Conservation (phyloP, 352 stramenopile species). For the Phytophthora boehmeriae region DNA sequence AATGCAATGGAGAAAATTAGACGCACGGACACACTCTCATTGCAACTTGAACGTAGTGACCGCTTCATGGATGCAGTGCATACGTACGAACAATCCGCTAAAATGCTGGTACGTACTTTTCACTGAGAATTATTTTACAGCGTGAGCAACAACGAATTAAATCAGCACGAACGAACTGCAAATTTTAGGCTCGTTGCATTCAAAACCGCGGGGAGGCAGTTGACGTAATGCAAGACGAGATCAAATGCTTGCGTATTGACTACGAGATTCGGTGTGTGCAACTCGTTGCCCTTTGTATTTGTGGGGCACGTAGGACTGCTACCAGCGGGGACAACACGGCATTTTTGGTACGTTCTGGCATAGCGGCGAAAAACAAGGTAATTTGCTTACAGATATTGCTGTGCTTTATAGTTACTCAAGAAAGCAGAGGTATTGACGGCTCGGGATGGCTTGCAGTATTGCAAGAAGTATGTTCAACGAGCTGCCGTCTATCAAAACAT, state of each 20-base stretch:
- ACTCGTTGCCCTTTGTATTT: conserved; percentile 72
- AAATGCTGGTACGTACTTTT: conserved; percentile 60
- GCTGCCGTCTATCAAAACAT: conserved; percentile 67
- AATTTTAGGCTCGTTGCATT: conserved; percentile 57
- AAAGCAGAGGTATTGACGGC: conserved; percentile 69
- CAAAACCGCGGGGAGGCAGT: conserved; percentile 61
- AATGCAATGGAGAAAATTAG: conserved; percentile 68
- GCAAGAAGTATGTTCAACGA: conserved; percentile 64
- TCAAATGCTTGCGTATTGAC: conserved; percentile 71
- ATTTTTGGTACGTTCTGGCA: conserved; percentile 52
- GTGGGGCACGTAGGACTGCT: conserved; percentile 57
- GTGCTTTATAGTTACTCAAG: conserved; percentile 53
- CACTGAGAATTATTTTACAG: neutral
- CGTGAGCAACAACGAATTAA: neutral
- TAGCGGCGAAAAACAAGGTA: no score
- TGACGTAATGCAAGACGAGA: conserved; percentile 55
- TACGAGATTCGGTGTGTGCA: conserved; percentile 81
- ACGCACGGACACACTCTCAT: conserved; percentile 54
- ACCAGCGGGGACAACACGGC: conserved; percentile 54
- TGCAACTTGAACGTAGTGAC: conserved; percentile 64
- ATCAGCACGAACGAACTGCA: neutral
- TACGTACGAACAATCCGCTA: conserved; percentile 71
- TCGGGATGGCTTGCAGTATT: conserved; percentile 65
- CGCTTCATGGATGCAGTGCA: conserved; percentile 75
- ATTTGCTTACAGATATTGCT: neutral